Conservation (phyloP, 768 basidiomycete genomes). For the Tubosaeta sp. region DNA sequence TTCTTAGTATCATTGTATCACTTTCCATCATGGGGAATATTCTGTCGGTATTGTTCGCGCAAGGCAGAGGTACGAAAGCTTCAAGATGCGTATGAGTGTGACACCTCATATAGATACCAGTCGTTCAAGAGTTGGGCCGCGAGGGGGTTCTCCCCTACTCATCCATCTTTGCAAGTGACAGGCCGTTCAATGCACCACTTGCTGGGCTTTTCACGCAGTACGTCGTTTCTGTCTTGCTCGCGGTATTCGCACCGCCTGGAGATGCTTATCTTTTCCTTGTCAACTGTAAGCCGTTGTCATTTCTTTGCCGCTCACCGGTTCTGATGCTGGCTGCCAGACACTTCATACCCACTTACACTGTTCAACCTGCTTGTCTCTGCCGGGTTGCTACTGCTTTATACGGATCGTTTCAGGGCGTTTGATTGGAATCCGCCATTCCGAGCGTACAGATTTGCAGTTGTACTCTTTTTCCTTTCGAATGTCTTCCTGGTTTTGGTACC, state of each 20-base stretch:
- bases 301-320: not conserved
- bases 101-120: constrained; percentile 30
- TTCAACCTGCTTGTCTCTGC: constrained; percentile 58
- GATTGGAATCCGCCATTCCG: constrained; percentile 65
- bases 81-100: not conserved
- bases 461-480: constrained; percentile 62
- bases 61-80: constrained; percentile 52
- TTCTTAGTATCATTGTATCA: constrained; percentile 57
- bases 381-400: constrained; percentile 61
- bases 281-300: constrained; percentile 42
- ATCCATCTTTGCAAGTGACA: constrained; percentile 63
- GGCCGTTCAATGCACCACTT: constrained; percentile 65
- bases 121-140: constrained; percentile 69
- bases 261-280: constrained; percentile 73
- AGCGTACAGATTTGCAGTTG: constrained; percentile 44
- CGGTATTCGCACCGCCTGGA: constrained; percentile 59
- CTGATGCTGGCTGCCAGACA: constrained; percentile 35
- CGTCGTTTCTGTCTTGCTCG: constrained; percentile 49
- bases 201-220: constrained; percentile 63
- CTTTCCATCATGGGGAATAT: constrained; percentile 64
- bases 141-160: constrained; percentile 68
- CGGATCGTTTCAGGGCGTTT: constrained; percentile 37
- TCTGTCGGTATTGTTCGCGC: constrained; percentile 58
- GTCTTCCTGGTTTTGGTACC: constrained; percentile 60
- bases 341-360: constrained; percentile 53